Conservation (phyloP, 331 rosid species). For the Saraca asoca region DNA sequence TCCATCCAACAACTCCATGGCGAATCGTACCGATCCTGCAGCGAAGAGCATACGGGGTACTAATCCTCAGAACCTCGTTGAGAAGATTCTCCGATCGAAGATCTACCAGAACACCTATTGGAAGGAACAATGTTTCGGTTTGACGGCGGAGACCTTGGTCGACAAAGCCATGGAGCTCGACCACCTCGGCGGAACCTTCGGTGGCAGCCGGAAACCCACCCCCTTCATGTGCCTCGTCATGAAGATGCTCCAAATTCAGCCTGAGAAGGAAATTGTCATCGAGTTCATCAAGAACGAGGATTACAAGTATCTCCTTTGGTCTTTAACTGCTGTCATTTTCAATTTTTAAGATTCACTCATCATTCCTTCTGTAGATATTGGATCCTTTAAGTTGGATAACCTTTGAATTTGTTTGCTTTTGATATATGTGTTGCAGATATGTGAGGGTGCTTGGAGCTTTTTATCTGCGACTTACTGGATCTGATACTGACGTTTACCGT, state of each 20-base stretch:
- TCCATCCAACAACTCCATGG: constrained; percentile 45
- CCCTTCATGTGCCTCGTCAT: constrained; percentile 94
- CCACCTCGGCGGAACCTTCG: constrained; percentile 89
- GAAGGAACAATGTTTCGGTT: constrained; percentile 98
- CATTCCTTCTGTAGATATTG: background rate
- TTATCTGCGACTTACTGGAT: constrained; percentile 86
- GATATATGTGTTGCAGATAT: constrained; percentile 50
- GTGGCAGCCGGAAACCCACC: constrained; percentile 91
- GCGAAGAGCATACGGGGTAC: constrained; percentile 94
- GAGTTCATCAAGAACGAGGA: constrained; percentile 94
- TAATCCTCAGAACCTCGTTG: constrained; percentile 92
- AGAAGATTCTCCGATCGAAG: constrained; percentile 93
- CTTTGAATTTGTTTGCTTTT: background rate
- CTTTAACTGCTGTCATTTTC: background rate
- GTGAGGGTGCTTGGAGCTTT: constrained; percentile 94
- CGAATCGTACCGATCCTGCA: constrained; percentile 94
- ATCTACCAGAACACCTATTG: constrained; percentile 87
- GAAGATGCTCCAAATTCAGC: constrained; percentile 99
- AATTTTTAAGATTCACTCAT: background rate
- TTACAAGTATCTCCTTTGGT: constrained; percentile 60
- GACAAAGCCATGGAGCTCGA: constrained; percentile 99
- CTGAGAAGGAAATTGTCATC: constrained; percentile 95
- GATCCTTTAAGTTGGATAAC: background rate
- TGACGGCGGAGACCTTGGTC: constrained; percentile 93
- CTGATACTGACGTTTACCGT: constrained; percentile 80